Percentiles rank a stretch among this genome's conserved stretches.
phyloP scores from a whole-genome alignment of 2,329 filamentous ascomycete species.

The Cytospora mali region DNA sequence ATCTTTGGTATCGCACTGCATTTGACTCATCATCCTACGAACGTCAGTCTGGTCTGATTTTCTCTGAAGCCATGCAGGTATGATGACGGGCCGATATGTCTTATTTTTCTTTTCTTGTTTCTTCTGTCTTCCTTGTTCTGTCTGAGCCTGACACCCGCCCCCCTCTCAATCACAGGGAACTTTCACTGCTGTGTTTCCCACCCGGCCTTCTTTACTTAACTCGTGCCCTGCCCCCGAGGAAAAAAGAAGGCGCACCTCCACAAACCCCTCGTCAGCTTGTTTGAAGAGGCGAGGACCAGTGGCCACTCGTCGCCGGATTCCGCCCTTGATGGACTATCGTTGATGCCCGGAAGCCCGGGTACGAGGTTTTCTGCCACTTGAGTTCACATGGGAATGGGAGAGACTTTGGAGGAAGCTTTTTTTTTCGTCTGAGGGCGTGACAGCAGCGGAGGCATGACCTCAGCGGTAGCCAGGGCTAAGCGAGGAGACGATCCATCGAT shows the following conservation, averaged over 20 bases:
- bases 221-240: not conserved
- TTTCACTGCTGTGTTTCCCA: slow-evolving; percentile 17
- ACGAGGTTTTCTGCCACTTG: not conserved
- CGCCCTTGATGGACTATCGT: slow-evolving; percentile 8
- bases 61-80: not conserved
- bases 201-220: not conserved
- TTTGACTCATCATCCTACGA: not conserved
- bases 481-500: not conserved
- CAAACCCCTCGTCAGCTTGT: slow-evolving; percentile 3
- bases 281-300: slow-evolving; percentile 23
- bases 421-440: too few species aligned
- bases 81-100: not conserved
- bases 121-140: not conserved
- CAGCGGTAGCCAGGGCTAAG: too few species aligned
- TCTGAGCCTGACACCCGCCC: slow-evolving; percentile 13
- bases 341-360: slow-evolving; percentile 9
- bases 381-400: not conserved
- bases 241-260: slow-evolving; percentile 6
- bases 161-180: not conserved
- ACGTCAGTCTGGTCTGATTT: not conserved
- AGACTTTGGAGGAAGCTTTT: not conserved
- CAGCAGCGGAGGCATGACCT: too few species aligned
- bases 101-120: too few species aligned
- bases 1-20: not conserved
- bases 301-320: slow-evolving; percentile 19